phyloP scores from a whole-genome alignment of 805 yeast genomes.

The Wickerhamomyces mucosus region DNA sequence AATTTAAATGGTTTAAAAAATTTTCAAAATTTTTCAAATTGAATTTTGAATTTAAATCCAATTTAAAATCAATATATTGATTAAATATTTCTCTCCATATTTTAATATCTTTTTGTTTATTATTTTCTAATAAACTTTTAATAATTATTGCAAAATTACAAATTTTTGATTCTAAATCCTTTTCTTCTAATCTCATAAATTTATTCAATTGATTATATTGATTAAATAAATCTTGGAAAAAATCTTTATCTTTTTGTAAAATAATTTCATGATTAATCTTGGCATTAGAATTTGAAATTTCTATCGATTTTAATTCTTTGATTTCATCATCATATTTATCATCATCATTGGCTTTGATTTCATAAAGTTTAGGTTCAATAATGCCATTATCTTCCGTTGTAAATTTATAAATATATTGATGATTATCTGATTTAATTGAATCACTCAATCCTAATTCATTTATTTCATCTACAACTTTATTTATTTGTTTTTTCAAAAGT shows the following conservation, averaged over 20 bases:
- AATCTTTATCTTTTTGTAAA: conserved; percentile 5
- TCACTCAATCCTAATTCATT: conserved; percentile 46
- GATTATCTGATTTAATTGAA: conserved; percentile 20
- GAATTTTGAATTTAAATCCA: conserved; percentile 45
- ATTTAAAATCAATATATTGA: conserved; percentile 55
- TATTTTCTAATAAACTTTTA: conserved; percentile 8
- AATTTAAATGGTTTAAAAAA: conserved; percentile 31
- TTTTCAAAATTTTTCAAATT: conserved; percentile 34
- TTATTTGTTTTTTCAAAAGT: conserved; percentile 56
- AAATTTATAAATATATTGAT: conserved; percentile 13
- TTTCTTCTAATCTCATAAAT: conserved; percentile 43
- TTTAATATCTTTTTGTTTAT: conserved; percentile 44
- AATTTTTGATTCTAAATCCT: conserved; percentile 4
- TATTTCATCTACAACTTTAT: conserved; percentile 55
- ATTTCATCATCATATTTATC: conserved; percentile 5
- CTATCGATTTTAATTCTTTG: conserved; percentile 4
- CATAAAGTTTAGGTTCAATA: conserved; percentile 4
- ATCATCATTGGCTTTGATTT: conserved; percentile 6
- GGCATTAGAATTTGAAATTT: conserved; percentile 3
- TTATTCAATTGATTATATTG: conserved; percentile 18
- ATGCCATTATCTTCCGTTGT: conserved; percentile 4
- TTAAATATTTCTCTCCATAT: conserved; percentile 64
- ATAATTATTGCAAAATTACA: conserved; percentile 24
- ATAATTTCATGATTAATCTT: conserved; percentile 6
- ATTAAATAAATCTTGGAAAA: conserved; percentile 12